phyloP scores from a whole-genome alignment of 192 early-diverging fungal species.

The Coemansia biformis region DNA sequence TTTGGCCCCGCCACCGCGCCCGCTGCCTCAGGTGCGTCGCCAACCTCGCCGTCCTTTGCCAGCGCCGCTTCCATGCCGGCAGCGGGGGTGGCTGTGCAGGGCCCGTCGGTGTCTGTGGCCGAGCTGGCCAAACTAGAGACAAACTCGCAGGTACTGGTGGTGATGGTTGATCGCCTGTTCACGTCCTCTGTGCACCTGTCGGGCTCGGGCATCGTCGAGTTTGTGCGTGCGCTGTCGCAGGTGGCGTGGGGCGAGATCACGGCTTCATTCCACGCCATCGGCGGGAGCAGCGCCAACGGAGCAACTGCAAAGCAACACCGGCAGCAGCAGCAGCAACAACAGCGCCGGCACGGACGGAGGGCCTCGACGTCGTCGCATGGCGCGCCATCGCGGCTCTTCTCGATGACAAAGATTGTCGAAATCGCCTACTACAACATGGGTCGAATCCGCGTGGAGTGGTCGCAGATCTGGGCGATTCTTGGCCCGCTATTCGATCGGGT shows the following conservation, averaged over 20 bases:
- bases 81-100: slow-evolving; percentile 2
- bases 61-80: no score
- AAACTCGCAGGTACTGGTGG: slow-evolving; percentile 65
- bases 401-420: slow-evolving; percentile 91
- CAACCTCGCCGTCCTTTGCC: slow-evolving; percentile 52
- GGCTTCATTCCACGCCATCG: slow-evolving; percentile 14
- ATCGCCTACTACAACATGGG: slow-evolving; percentile 97
- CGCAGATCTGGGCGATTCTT: slow-evolving; percentile 80
- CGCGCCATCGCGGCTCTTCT: slow-evolving; percentile 70
- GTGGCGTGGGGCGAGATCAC: slow-evolving; percentile 85
- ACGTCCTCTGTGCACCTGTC: slow-evolving; percentile 72
- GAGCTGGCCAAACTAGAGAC: slow-evolving; percentile 60
- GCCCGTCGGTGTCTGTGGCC: slow-evolving; percentile 65
- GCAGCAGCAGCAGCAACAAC: no score
- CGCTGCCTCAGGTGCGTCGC: slow-evolving; percentile 16
- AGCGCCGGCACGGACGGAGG: background rate
- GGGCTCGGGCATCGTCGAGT: slow-evolving; percentile 80
- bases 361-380: slow-evolving; percentile 1
- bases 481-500: slow-evolving; percentile 84
- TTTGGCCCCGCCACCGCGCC: slow-evolving; percentile 30
- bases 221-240: slow-evolving; percentile 76
- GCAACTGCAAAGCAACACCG: no score
- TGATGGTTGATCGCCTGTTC: slow-evolving; percentile 84
- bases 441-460: slow-evolving; percentile 93
- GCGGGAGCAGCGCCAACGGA: no score